These are phyloP conservation scores for Scheffersomyces quercinus DNA, from an alignment of 1,139 yeast species.

Conservation along the genomic window DNA sequence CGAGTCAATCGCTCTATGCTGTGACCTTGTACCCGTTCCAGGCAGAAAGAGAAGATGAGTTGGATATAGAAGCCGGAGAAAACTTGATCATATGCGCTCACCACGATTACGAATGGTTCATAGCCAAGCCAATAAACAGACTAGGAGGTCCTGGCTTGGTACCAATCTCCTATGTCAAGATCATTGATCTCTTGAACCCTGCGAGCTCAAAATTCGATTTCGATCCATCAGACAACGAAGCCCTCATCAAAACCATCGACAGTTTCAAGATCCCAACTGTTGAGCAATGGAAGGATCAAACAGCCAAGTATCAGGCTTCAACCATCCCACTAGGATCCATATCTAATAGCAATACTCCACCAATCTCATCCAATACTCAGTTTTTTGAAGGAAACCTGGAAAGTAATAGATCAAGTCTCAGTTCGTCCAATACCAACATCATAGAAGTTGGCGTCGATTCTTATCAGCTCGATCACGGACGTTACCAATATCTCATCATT, in stretches of 20 bases:
- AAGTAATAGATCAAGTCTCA: conserved; percentile 34
- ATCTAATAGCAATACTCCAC: conserved; percentile 25
- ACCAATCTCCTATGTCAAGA: conserved; percentile 86
- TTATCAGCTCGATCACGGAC: conserved; percentile 78
- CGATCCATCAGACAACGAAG: conserved; percentile 19
- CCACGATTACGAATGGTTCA: conserved; percentile 95
- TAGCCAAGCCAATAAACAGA: conserved; percentile 92
- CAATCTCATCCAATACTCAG: conserved; percentile 39
- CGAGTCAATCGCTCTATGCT: conserved; percentile 45
- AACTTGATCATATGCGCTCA: conserved; percentile 92
- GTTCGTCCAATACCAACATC: conserved; percentile 36
- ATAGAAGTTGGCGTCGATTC: conserved; percentile 76
- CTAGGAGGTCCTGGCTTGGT: conserved; percentile 97
- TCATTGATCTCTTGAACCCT: conserved; percentile 67
- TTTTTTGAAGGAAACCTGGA: conserved; percentile 33
- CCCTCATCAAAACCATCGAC: conserved; percentile 43
- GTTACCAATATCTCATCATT: conserved; percentile 83
- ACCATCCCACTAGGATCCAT: conserved; percentile 73
- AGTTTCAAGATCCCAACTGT: conserved; percentile 81
- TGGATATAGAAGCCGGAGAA: conserved; percentile 83
- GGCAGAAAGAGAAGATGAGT: conserved; percentile 89
- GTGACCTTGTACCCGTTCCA: conserved; percentile 71
- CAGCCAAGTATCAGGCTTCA: conserved; percentile 91
- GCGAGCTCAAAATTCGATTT: conserved; percentile 25
- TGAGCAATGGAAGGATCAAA: conserved; percentile 91